Conservation (phyloP, 2,329 filamentous ascomycete genomes). For the Colletotrichum orchidophilum region DNA sequence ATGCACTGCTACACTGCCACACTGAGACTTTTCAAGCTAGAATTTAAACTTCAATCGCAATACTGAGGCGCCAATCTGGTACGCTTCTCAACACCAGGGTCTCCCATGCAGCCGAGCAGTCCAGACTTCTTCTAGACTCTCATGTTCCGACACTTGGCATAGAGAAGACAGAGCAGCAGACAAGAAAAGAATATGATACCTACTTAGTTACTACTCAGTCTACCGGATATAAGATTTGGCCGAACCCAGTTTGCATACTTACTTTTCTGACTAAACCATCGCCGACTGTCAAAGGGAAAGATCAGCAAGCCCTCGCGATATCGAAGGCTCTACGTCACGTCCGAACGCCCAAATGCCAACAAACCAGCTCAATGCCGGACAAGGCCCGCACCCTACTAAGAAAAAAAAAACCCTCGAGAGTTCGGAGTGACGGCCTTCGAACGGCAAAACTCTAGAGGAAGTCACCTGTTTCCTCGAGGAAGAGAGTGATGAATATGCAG, state of each 20-base stretch:
- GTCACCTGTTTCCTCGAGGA: not conserved
- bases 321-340: not conserved
- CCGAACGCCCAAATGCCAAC: not conserved
- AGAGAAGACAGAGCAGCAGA: not conserved
- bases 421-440: not conserved
- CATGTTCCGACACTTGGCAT: not conserved
- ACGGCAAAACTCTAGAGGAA: slow-evolving; percentile 6
- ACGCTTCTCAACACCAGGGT: not conserved
- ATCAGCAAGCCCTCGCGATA: not conserved
- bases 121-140: not conserved
- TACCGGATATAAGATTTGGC: not conserved
- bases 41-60: slow-evolving; percentile 9
- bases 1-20: not conserved
- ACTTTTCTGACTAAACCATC: not conserved
- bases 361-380: not conserved
- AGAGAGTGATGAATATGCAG: not conserved
- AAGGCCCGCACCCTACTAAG: not conserved
- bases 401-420: not conserved
- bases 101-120: not conserved
- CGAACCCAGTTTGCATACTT: not conserved
- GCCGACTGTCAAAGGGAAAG: not conserved
- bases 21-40: not conserved
- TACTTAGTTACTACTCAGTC: not conserved
- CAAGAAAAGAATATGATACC: not conserved
- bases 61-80: not conserved